A percentile compares a stretch with the other conserved stretches of the same genome.
Conservation (phyloP, 2,329 filamentous ascomycete species). For the Calonectria pauciramosa region DNA sequence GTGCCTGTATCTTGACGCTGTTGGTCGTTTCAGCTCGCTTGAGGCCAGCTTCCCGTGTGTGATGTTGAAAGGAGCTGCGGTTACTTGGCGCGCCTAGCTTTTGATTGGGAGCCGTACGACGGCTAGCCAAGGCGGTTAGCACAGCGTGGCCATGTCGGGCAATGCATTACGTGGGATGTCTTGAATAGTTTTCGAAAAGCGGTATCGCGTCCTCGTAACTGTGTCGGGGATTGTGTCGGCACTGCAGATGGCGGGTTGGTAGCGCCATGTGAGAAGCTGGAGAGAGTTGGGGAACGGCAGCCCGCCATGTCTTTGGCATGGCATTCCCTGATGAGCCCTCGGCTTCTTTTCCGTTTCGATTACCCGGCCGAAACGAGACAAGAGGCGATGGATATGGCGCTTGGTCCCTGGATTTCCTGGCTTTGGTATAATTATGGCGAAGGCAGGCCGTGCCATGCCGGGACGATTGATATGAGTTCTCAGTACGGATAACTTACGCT, state of each 20-base stretch:
- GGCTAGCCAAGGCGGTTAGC: background rate
- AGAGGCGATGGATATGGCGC: background rate
- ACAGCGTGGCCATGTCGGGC: background rate
- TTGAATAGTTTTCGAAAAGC: conserved; percentile 6
- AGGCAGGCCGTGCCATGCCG: background rate
- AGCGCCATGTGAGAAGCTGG: conserved; percentile 12
- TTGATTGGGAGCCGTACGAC: conserved; percentile 2
- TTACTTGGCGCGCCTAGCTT: conserved; percentile 9
- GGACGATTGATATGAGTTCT: background rate
- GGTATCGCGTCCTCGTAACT: background rate
- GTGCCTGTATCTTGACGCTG: background rate
- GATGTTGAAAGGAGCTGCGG: conserved; percentile 2
- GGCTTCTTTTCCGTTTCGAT: conserved; percentile 6
- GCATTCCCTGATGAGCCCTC: conserved; percentile 6
- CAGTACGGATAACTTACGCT: background rate
- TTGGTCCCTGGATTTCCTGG: background rate
- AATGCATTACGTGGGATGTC: conserved; percentile 11
- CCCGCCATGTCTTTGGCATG: background rate
- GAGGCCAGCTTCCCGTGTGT: conserved; percentile 12
- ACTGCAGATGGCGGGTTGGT: background rate
- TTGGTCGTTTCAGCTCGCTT: conserved; percentile 6
- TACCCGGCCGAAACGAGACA: background rate
- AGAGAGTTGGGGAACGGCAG: background rate
- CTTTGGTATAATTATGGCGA: background rate
- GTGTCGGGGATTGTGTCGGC: background rate